These are phyloP conservation scores for Metschnikowia reukaufii DNA, from an alignment of 805 yeast genomes.

Conservation along the genomic window DNA sequence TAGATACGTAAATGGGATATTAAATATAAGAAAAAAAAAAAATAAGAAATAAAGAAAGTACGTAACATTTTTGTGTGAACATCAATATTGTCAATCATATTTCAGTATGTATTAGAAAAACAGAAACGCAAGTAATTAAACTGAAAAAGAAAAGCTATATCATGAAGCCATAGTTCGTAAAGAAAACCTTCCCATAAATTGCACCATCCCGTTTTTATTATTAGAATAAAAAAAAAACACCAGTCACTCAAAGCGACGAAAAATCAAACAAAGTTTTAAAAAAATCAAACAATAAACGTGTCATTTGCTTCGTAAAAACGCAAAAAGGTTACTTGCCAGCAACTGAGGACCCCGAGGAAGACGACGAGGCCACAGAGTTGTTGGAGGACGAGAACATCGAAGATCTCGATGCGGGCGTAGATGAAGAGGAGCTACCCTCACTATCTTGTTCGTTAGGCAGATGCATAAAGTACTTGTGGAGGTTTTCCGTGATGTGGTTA, in stretches of 20 bases:
- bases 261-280: conserved; percentile 2
- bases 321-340: neutral
- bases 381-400: conserved; percentile 11
- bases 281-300: conserved; percentile 1
- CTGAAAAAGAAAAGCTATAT: neutral
- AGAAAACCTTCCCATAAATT: neutral
- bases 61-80: neutral
- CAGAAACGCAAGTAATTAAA: neutral
- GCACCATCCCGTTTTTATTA: neutral
- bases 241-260: neutral
- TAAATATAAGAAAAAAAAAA: neutral
- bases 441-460: conserved; percentile 8
- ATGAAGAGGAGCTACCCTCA: conserved; percentile 6
- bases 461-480: conserved; percentile 14
- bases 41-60: neutral
- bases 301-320: conserved; percentile 1
- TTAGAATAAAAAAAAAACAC: neutral
- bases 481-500: conserved; percentile 17
- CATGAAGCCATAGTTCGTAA: neutral
- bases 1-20: neutral
- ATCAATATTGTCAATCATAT: neutral
- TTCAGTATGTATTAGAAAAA: neutral
- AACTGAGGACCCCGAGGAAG: conserved; percentile 6
- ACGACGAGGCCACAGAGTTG: conserved; percentile 6
- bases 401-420: conserved; percentile 9